Evolutionary conservation across 1,284 basidiomycete species (phyloP).

Genomic region (Lentinula novae-zelandiae): DNA sequence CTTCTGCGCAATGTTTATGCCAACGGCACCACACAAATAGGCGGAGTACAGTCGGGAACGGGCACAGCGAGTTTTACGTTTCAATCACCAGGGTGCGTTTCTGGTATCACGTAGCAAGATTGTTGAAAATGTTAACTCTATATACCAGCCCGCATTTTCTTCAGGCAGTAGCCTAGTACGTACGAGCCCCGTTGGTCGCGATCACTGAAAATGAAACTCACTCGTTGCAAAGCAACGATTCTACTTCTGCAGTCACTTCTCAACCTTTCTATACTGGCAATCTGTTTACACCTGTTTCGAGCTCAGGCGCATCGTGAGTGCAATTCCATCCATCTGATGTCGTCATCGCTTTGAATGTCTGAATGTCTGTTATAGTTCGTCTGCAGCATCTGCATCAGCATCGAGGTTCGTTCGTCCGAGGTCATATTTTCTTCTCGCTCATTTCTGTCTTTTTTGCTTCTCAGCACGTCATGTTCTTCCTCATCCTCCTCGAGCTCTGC

Average conservation of each 20-base stretch:
- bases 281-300: neutral
- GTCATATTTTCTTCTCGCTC: neutral
- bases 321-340: no score
- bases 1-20: constrained; percentile 2
- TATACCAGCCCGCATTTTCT: neutral
- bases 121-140: neutral
- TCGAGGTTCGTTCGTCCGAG: neutral
- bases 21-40: constrained; percentile 1
- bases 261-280: constrained; percentile 2
- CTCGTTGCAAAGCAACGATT: neutral
- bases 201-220: neutral
- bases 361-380: neutral
- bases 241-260: neutral
- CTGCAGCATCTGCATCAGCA: neutral
- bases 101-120: neutral
- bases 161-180: neutral
- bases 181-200: neutral
- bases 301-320: neutral
- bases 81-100: neutral
- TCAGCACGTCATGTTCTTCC: neutral
- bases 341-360: neutral
- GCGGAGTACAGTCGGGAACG: neutral
- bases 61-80: neutral
- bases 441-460: neutral
- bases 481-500: neutral